A percentile compares a stretch with the other conserved stretches of the same genome.
Conservation (phyloP, 148 eudicot genomes). For the Cornus kousa region DNA sequence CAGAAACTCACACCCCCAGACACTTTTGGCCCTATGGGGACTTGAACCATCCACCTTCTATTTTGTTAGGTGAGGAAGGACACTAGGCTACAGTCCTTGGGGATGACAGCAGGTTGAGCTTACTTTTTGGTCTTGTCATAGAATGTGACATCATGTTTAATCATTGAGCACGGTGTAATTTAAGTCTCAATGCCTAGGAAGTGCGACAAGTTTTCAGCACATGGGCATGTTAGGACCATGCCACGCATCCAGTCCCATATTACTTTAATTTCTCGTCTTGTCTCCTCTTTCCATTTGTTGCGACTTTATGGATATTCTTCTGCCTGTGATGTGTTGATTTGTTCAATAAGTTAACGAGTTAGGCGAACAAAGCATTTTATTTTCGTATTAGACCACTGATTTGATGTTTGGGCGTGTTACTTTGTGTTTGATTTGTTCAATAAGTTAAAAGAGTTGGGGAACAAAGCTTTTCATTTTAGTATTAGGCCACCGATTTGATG, state of each 20-base stretch:
- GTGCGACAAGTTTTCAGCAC: not conserved
- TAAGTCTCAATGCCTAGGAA: not conserved
- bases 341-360: not conserved
- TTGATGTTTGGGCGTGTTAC: too few relatives aligned
- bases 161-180: not conserved
- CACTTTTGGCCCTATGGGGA: too few relatives aligned
- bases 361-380: not conserved
- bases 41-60: too few relatives aligned
- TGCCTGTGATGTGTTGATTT: not conserved
- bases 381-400: too few relatives aligned
- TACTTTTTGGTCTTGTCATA: too few relatives aligned
- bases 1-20: too few relatives aligned
- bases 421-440: not conserved
- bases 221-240: not conserved
- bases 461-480: too few relatives aligned
- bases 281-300: not conserved
- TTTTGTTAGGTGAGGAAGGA: too few relatives aligned
- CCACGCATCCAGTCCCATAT: not conserved
- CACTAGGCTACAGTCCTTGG: too few relatives aligned
- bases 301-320: not conserved
- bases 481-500: not conserved
- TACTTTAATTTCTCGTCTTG: not conserved
- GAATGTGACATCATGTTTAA: not conserved
- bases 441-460: not conserved
- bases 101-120: too few relatives aligned